Conservation (phyloP, 169 alveolate species). For the Cryptosporidium viatorum region DNA sequence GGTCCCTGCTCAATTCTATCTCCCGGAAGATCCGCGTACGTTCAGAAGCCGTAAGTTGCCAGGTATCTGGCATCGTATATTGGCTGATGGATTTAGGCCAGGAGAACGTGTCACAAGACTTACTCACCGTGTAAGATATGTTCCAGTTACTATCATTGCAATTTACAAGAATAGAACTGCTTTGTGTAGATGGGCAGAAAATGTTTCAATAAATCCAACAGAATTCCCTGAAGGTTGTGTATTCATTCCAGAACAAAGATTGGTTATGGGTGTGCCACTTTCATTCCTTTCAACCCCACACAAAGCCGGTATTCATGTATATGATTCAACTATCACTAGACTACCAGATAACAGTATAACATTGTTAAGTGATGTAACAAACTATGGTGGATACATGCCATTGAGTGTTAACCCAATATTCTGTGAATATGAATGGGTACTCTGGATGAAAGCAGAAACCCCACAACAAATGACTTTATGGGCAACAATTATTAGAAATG, state of each 20-base stretch:
- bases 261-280: constrained; percentile 75
- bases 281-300: constrained; percentile 74
- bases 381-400: constrained; percentile 74
- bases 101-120: constrained; percentile 71
- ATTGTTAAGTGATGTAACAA: constrained; percentile 21
- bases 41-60: constrained; percentile 63
- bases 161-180: constrained; percentile 70
- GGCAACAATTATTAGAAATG: constrained; percentile 74
- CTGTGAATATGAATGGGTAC: constrained; percentile 73
- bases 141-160: constrained; percentile 72
- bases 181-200: constrained; percentile 72
- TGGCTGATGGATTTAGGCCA: constrained; percentile 75
- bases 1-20: constrained; percentile 67
- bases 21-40: constrained; percentile 70
- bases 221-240: constrained; percentile 76
- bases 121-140: constrained; percentile 69
- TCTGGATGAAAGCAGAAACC: constrained; percentile 70
- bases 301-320: constrained; percentile 74
- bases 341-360: constrained; percentile 60
- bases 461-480: constrained; percentile 74
- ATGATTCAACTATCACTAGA: constrained; percentile 64
- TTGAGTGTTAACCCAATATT: constrained; percentile 59
- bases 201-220: constrained; percentile 52
- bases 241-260: constrained; percentile 69
- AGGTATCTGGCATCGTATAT: constrained; percentile 76